Base-by-base conservation (phyloP, 192 early-diverging fungal genomes). In the Gigaspora rosea region DNA sequence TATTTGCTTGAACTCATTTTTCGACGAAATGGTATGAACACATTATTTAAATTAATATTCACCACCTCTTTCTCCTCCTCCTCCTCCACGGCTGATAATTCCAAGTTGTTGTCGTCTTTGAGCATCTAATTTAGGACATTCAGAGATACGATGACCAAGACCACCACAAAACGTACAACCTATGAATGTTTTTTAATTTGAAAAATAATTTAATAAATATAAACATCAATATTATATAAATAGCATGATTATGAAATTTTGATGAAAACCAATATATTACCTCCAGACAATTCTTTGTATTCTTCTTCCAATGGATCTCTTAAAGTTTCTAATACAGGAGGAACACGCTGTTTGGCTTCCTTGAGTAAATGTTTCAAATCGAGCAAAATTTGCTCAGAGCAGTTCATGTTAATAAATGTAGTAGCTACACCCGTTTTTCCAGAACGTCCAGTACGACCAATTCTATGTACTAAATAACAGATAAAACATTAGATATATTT, bases 381-480 rank as follows among this genome's bases (percentile, higher is more conserved):
- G 10, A 98, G 81, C 71, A 96, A 82, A 69, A 99, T 95, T 74
- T 97, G 95, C 78, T 97, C 94, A 0, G 96, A 94, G 32, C 93
- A 96, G 67, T 91, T 93, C 82, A 87, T 85, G 80, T 97, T 97
- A 77, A 99, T 96, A 82, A 99, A 99, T 16, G 97, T 98, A 0
- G 97, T 99, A 0, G 97, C 96, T 3, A 97, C 90, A 51, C 97
- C 97, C 0, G 96, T 97, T 80, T 95, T 95, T 32, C 97, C 97
- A 7, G 92, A 93, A 79, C 97, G 95, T 69, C 97, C 97, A 9
- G 96, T 99, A 82, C 97, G 92, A 75, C 97, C 97, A 75, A 99
- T 98, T 54, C 97, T 87, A 83, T 98, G 95, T 2, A 96, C 93
- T 91, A 76, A 52, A 13, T 8, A 52, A 8, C 51, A 13, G 15